Conservation (phyloP, 306 rosid species). For the Pachyrhizus erosus region DNA sequence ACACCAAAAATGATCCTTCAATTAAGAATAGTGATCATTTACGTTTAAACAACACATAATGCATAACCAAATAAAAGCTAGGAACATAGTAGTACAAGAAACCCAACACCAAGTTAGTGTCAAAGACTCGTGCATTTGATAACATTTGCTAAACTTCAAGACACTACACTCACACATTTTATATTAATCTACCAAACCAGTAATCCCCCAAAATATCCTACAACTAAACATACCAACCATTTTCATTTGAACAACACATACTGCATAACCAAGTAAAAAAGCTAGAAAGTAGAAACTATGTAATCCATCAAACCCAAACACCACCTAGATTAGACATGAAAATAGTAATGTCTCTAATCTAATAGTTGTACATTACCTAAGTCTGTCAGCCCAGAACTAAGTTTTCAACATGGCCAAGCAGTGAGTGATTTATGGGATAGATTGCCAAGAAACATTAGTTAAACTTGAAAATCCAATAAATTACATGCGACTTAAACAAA, state of each 20-base stretch:
- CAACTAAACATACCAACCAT: slow-evolving; percentile 6
- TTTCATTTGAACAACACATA: not conserved
- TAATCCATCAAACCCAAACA: slow-evolving; percentile 2
- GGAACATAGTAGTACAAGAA: not conserved
- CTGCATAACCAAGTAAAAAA: not conserved
- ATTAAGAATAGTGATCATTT: not conserved
- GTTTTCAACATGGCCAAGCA: not conserved
- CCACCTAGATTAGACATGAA: not conserved
- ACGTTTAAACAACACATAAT: not conserved
- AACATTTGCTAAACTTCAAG: not conserved
- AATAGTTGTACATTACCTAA: not conserved
- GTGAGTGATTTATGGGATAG: not conserved
- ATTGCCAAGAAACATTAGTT: slow-evolving; percentile 25
- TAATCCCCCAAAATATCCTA: not conserved
- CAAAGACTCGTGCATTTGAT: not conserved
- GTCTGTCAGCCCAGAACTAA: not conserved
- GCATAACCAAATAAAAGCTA: not conserved
- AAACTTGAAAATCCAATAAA: slow-evolving; percentile 27
- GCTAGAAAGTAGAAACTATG: not conserved
- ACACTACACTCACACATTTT: not conserved
- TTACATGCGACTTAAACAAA: slow-evolving; percentile 27
- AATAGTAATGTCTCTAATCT: not conserved
- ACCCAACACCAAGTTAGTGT: not conserved
- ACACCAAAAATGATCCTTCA: not conserved
- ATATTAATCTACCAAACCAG: not conserved